Evolutionary conservation across 2,329 filamentous ascomycete species (phyloP), one percentile per base, ranked within the genome.

Genomic region (Sarocladium brachiariae): DNA sequence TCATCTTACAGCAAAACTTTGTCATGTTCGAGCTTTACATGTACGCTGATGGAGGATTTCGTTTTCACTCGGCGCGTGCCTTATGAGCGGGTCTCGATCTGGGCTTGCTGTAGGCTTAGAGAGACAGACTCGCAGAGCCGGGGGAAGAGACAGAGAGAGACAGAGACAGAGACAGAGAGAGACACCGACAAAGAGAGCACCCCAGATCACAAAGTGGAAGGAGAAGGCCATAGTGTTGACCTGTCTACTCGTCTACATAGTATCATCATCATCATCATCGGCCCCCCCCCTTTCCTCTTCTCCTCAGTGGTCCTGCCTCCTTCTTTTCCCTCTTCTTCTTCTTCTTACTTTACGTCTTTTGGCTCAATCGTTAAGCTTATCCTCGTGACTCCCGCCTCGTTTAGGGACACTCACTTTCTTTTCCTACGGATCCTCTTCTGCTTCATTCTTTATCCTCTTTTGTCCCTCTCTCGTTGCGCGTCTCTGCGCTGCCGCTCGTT

Each of bases 381-480:
- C 24, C 11, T 25, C 30, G n/a, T n/a, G n/a, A n/a, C 24, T 47
- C 43, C 43, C 43, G 43, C 24, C 43, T 47, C 43, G 24, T 47
- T 47, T 19, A 33, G 43, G 43, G 27, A 47, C 27, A 11, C 21
- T 16, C 18, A 25, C 24, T 25, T 49, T 25, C 31, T 38, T 49
- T 49, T 25, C 31, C 46, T 49, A 46, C 11, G 11, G 37, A 31
- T 41, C 48, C 45, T 51, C 39, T 10, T n/a, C 31, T 24, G 16
- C 27, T 47, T 49, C 51, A 52, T 52, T 51, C 53, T 49, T 46
- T 45, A 21, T 21, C 16, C 33, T 35, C 18, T 19, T 8, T 16
- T 16, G 19, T 18, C 10, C 24, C 16, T 31, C 31, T 19, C 27
- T 38, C 38, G 34, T 46, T 52, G 45, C 47, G 27, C 23, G 18